These are phyloP conservation scores for Buddleja alternifolia DNA, from an alignment of 257 asterid species.

Conservation along the genomic window DNA sequence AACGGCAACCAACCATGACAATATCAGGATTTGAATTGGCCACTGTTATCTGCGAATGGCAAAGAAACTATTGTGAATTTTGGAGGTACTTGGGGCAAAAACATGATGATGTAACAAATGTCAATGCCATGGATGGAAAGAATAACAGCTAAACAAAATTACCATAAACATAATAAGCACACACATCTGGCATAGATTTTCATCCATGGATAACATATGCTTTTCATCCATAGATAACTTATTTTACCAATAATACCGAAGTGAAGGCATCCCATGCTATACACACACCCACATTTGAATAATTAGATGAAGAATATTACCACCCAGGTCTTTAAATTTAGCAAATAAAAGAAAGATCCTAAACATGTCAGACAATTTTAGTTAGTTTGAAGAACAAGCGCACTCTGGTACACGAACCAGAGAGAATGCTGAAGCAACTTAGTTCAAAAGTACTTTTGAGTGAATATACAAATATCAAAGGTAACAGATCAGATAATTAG, in stretches of 20 bases:
- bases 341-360: constrained; percentile 1
- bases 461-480: constrained; percentile 4
- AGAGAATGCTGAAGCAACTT: background rate
- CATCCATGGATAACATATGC: constrained; percentile 11
- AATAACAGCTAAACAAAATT: constrained; percentile 1
- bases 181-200: background rate
- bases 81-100: constrained; percentile 23
- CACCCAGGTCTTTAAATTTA: constrained; percentile 2
- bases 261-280: background rate
- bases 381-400: background rate
- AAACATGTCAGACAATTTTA: background rate
- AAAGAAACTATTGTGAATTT: constrained; percentile 24
- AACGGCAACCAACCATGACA: constrained; percentile 94
- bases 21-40: constrained; percentile 94
- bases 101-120: no score
- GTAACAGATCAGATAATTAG: background rate
- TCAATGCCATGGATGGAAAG: background rate
- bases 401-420: background rate
- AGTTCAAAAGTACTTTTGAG: constrained; percentile 1
- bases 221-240: constrained; percentile 13
- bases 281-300: background rate
- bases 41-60: constrained; percentile 67
- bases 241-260: constrained; percentile 1
- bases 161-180: constrained; percentile 11
- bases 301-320: background rate